phyloP scores from a whole-genome alignment of 495 filamentous ascomycete species.

The Thozetella sp. region DNA sequence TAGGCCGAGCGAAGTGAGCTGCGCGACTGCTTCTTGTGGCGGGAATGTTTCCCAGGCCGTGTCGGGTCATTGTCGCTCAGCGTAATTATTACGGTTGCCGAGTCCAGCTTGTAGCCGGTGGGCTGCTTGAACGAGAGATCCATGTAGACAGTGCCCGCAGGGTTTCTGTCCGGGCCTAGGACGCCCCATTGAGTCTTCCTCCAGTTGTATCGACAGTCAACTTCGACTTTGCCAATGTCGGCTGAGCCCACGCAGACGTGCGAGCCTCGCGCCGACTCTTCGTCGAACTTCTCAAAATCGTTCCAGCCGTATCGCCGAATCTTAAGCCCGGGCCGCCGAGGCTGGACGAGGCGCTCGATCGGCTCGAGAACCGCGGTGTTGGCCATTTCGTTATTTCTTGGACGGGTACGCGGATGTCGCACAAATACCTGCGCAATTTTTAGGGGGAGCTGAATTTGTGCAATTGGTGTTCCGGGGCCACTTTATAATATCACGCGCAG shows the following conservation, averaged over 20 bases:
- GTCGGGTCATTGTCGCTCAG: neutral
- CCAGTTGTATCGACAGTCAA: constrained; percentile 5
- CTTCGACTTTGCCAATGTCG: constrained; percentile 5
- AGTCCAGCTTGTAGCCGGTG: constrained; percentile 1
- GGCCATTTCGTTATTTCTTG: neutral
- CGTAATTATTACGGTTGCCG: constrained; percentile 2
- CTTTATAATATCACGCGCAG: too few relatives aligned
- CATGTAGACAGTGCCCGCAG: constrained; percentile 6
- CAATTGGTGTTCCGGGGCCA: too few relatives aligned
- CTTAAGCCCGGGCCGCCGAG: neutral
- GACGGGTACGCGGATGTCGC: too few relatives aligned
- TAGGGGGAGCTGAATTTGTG: too few relatives aligned
- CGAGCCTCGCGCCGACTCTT: constrained; percentile 1
- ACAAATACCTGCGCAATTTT: too few relatives aligned
- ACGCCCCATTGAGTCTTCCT: constrained; percentile 6
- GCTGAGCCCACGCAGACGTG: constrained; percentile 5
- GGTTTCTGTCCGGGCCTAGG: neutral
- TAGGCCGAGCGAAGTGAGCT: neutral
- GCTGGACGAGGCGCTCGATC: neutral
- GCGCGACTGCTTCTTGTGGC: neutral
- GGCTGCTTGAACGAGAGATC: constrained; percentile 7
- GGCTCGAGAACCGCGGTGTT: neutral
- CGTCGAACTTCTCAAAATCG: constrained; percentile 8
- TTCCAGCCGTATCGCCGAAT: constrained; percentile 2
- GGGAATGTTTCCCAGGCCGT: neutral